These are phyloP conservation scores for Populus trichocarpa DNA, from an alignment of 441 rosid species.

Conservation along the genomic window DNA sequence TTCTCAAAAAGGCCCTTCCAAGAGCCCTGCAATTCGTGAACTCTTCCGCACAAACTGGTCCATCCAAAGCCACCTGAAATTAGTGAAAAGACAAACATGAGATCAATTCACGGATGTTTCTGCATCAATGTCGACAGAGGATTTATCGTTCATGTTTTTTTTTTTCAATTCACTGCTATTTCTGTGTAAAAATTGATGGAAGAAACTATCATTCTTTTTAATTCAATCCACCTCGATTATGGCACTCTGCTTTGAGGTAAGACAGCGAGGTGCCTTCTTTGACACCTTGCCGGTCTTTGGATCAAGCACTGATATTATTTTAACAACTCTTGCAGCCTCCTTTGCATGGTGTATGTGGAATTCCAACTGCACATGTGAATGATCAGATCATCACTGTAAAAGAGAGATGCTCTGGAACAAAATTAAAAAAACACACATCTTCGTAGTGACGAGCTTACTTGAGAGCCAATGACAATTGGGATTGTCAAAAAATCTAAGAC, in stretches of 20 bases:
- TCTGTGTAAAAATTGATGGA: background rate
- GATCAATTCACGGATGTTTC: background rate
- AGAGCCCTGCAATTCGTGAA: slow-evolving; percentile 74
- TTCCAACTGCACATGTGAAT: slow-evolving; percentile 61
- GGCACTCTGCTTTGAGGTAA: slow-evolving; percentile 78
- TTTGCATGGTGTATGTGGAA: slow-evolving; percentile 86
- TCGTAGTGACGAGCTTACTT: slow-evolving; percentile 37
- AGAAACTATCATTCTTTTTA: background rate
- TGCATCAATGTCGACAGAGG: too few relatives aligned
- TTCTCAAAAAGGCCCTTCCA: slow-evolving; percentile 83
- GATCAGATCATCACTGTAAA: slow-evolving; percentile 13
- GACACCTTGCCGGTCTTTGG: slow-evolving; percentile 82
- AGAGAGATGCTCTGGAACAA: background rate
- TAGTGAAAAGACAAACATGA: background rate
- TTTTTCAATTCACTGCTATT: background rate
- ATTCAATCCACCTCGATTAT: slow-evolving; percentile 63
- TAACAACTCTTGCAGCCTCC: slow-evolving; percentile 76
- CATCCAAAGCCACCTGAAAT: slow-evolving; percentile 62
- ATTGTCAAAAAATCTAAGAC: slow-evolving; percentile 65
- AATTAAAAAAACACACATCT: background rate
- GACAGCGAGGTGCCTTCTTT: slow-evolving; percentile 80
- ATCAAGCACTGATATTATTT: slow-evolving; percentile 66
- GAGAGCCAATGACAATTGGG: slow-evolving; percentile 90
- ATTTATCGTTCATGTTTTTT: too few relatives aligned
- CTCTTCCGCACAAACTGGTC: slow-evolving; percentile 69